Conservation (phyloP, 2,329 filamentous ascomycete genomes). For the Exophiala spinifera region DNA sequence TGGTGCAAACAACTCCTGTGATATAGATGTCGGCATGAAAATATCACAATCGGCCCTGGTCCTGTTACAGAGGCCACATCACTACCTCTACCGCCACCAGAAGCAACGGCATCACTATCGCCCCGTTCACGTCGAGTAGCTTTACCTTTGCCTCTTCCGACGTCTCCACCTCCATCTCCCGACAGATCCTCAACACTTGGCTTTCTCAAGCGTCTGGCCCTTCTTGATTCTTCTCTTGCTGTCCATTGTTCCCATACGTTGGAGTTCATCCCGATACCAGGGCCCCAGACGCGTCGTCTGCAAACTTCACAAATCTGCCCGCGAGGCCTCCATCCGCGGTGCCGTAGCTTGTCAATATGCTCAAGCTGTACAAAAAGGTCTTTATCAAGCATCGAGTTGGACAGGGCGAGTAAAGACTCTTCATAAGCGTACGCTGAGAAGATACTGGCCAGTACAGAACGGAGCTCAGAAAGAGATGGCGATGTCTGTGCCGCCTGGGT, state of each 20-base stretch:
- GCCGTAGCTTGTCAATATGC: constrained; percentile 69
- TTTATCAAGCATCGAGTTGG: constrained; percentile 81
- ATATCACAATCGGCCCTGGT: constrained; percentile 41
- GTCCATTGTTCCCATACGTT: constrained; percentile 82
- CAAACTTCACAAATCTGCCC: constrained; percentile 88
- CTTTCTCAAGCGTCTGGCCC: constrained; percentile 21
- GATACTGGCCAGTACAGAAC: constrained; percentile 79
- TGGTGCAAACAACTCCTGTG: constrained; percentile 45
- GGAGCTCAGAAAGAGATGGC: constrained; percentile 81
- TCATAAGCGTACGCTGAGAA: constrained; percentile 96
- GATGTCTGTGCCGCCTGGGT: constrained; percentile 75
- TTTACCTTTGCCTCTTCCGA: constrained; percentile 20
- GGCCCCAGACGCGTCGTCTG: constrained; percentile 79
- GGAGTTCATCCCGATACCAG: constrained; percentile 63
- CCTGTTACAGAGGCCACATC: background rate
- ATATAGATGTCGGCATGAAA: constrained; percentile 50
- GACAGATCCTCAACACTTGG: constrained; percentile 16
- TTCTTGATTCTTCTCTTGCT: constrained; percentile 45
- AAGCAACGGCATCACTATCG: background rate
- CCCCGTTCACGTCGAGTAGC: constrained; percentile 10
- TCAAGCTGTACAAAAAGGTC: constrained; percentile 83
- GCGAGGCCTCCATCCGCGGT: constrained; percentile 83
- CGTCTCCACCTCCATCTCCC: constrained; percentile 6
- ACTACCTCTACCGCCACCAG: constrained; percentile 4
- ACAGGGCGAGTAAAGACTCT: constrained; percentile 78